These are phyloP conservation scores for Nicotiana otophora DNA, from an alignment of 257 asterid genomes.

Conservation along the genomic window DNA sequence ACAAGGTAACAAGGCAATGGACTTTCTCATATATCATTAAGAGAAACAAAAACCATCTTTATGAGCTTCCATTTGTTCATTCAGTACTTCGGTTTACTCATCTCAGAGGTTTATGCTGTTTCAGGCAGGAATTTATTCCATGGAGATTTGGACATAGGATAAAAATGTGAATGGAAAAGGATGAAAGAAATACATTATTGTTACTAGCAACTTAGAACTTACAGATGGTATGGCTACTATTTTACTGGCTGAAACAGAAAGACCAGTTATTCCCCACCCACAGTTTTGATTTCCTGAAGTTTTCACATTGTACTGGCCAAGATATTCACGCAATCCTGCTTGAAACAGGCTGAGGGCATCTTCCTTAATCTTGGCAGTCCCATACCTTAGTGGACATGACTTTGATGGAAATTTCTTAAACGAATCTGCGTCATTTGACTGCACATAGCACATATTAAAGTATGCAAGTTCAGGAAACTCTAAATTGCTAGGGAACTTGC, in stretches of 20 bases:
- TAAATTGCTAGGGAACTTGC: background rate
- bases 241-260: conserved; percentile 87
- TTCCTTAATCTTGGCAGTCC: conserved; percentile 78
- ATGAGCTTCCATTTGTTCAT: background rate
- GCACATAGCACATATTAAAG: conserved; percentile 15
- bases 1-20: too few relatives aligned
- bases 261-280: conserved; percentile 87
- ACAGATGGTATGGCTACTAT: conserved; percentile 51
- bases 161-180: background rate
- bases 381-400: conserved; percentile 84
- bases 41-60: background rate
- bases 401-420: conserved; percentile 78
- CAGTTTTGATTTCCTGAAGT: conserved; percentile 36
- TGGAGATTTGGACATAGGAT: background rate
- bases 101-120: background rate
- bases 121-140: background rate
- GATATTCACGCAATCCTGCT: conserved; percentile 76
- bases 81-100: background rate
- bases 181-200: background rate
- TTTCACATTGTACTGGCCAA: conserved; percentile 41
- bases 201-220: background rate
- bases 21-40: background rate
- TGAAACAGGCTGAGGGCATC: conserved; percentile 77
- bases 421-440: conserved; percentile 65
- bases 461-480: background rate